A percentile compares a stretch with the other conserved stretches of the same genome.
phyloP scores from a whole-genome alignment of 1,284 basidiomycete species.

The Ceratobasidium papillatum region DNA sequence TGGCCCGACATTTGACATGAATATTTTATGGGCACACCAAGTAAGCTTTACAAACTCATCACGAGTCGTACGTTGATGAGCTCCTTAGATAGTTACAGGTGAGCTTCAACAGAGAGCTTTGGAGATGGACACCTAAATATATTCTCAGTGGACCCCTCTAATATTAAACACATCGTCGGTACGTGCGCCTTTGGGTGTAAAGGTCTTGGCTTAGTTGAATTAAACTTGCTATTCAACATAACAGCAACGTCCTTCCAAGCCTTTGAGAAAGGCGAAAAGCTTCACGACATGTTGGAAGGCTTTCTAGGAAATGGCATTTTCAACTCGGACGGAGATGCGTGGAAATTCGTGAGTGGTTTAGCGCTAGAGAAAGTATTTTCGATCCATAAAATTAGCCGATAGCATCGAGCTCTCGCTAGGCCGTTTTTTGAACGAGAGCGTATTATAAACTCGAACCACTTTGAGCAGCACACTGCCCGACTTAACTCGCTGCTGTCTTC shows the following conservation, averaged over 20 bases:
- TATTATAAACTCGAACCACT: constrained; percentile 34
- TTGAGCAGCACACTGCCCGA: constrained; percentile 34
- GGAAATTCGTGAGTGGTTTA: constrained; percentile 49
- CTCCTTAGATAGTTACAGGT: constrained; percentile 33
- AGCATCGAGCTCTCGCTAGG: constrained; percentile 52
- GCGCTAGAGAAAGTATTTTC: background rate
- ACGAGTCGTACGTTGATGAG: background rate
- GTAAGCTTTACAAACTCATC: constrained; percentile 12
- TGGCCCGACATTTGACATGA: constrained; percentile 47
- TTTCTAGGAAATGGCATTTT: constrained; percentile 55
- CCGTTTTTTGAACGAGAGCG: constrained; percentile 52
- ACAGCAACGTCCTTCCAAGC: constrained; percentile 42
- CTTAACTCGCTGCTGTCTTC: constrained; percentile 36
- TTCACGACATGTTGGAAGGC: constrained; percentile 50
- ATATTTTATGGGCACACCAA: constrained; percentile 47
- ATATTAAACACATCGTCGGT: constrained; percentile 47
- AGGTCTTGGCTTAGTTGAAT: background rate
- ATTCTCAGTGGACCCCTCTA: constrained; percentile 45
- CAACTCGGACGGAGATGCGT: constrained; percentile 52
- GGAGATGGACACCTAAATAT: background rate
- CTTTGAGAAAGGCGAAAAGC: constrained; percentile 50
- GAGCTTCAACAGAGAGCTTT: background rate
- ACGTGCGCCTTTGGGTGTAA: background rate
- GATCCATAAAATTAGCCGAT: background rate
- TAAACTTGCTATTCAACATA: background rate